Conservation (phyloP, 495 filamentous ascomycete species). For the Parathielavia appendiculata region DNA sequence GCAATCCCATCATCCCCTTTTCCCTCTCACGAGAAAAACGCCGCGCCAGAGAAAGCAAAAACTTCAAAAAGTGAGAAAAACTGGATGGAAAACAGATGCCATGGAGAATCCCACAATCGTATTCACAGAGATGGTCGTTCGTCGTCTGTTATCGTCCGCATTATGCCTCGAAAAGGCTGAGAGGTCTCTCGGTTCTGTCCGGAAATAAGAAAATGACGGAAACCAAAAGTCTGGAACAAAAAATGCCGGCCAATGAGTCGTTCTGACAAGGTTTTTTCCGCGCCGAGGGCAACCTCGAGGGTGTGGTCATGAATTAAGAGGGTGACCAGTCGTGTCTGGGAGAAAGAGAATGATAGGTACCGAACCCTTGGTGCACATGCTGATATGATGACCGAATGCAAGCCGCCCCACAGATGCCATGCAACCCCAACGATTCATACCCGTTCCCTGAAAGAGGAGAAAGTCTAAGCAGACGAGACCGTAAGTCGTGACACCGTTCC, state of each 20-base stretch:
- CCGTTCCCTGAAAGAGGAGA: not conserved
- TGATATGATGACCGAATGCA: conserved; percentile 1
- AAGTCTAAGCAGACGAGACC: conserved; percentile 6
- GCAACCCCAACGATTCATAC: conserved; percentile 6
- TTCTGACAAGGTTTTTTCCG: too few species aligned
- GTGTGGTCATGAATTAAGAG: too few species aligned
- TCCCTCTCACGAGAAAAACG: conserved; percentile 12
- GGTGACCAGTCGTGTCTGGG: not conserved
- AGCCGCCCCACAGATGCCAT: conserved; percentile 7
- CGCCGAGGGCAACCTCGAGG: too few species aligned
- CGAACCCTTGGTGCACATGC: not conserved
- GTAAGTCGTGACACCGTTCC: conserved; percentile 7
- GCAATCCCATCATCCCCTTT: not conserved
- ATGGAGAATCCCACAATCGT: not conserved
- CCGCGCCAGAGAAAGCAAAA: conserved; percentile 15
- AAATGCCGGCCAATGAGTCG: too few species aligned
- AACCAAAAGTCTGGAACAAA: too few species aligned
- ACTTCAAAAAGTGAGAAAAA: not conserved
- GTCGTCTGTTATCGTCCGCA: conserved; percentile 3
- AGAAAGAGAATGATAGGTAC: not conserved
- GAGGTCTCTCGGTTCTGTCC: not conserved
- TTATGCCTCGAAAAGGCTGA: not conserved
- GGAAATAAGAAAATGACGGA: not conserved
- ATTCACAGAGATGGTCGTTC: conserved; percentile 5
- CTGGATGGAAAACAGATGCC: conserved; percentile 12